phyloP scores from a whole-genome alignment of 2,329 filamentous ascomycete genomes.

The Ilyonectria robusta region DNA sequence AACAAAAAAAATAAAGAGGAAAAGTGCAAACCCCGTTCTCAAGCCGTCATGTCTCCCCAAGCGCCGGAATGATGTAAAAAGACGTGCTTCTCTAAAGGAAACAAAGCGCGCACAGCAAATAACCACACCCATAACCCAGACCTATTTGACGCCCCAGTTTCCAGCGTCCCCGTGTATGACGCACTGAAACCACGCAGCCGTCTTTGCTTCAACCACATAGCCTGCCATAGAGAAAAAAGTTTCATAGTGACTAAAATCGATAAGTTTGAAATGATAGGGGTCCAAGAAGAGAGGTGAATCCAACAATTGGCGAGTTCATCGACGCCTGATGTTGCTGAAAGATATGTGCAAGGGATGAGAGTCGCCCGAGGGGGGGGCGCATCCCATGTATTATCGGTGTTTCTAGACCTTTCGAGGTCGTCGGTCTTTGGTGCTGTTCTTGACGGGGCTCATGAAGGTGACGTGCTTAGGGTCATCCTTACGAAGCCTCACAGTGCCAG shows the following conservation, averaged over 20 bases:
- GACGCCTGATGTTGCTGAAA: constrained; percentile 24
- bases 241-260: constrained; percentile 47
- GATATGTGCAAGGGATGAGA: constrained; percentile 25
- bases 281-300: constrained; percentile 49
- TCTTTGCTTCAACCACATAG: constrained; percentile 35
- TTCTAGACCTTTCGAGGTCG: constrained; percentile 48
- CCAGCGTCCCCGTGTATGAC: constrained; percentile 32
- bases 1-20: constrained; percentile 19
- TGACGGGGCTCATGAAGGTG: constrained; percentile 67
- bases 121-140: constrained; percentile 30
- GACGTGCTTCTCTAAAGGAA: constrained; percentile 41
- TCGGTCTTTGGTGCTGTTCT: constrained; percentile 55
- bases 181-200: constrained; percentile 40
- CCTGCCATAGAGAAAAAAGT: constrained; percentile 34
- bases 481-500: constrained; percentile 63
- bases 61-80: constrained; percentile 38
- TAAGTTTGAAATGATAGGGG: constrained; percentile 46
- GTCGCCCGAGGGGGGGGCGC: not conserved
- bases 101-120: constrained; percentile 31
- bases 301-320: constrained; percentile 39
- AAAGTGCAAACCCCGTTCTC: constrained; percentile 26
- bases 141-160: constrained; percentile 34
- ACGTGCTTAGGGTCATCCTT: constrained; percentile 71
- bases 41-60: constrained; percentile 32
- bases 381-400: constrained; percentile 6